Evolutionary conservation across 768 basidiomycete species (phyloP), one percentile per base, ranked within the genome.

Genomic region (Leucosporidium creatinivorum): DNA sequence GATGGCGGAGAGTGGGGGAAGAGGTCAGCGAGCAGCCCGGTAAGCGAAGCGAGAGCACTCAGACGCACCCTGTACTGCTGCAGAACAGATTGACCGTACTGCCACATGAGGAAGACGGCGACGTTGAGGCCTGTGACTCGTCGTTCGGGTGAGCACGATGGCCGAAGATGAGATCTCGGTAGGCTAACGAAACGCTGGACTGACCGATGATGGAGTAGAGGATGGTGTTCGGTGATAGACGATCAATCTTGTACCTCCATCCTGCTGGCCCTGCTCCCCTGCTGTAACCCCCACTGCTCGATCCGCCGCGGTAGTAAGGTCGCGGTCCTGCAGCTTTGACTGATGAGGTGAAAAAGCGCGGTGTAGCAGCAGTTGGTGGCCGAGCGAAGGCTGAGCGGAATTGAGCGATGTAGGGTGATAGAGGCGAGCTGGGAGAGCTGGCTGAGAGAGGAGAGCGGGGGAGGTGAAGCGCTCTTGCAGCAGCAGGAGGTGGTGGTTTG

Each of bases 61-160:
- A 13, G 39, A 44, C 39, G 39, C 8, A 44, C 39, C 52, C 81
- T 13, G 54, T 65, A 71, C 4, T 63, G 59, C 17, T 26, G 44
- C 0, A 52, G 57, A 51, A 71, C 51, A 48, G 65, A 51, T 15
- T 39, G 26, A 9, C 61, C 66, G 58, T 71, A 71, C 25, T 33
- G 26, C 69, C 69, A 71, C 1, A 61, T 55, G 18, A 26, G 26
- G 51, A 28, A 71, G 23, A 71, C 66, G 26, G 51, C 39, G 31
- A 63, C 57, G 61, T 71, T 71, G 18, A 49, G 39, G 8, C 39
- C 39, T 44, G 39, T 8, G 15, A 3, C 2, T 17, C 39, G 15
- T 3, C 39, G 13, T 12, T 33, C 33, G 33, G 33, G 33, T 33
- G 5, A 33, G 33, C 8, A 44, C 13, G 39, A 44, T 9, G 39